phyloP scores from a whole-genome alignment of 202 grass and related monocot species.

The Setaria viridis region DNA sequence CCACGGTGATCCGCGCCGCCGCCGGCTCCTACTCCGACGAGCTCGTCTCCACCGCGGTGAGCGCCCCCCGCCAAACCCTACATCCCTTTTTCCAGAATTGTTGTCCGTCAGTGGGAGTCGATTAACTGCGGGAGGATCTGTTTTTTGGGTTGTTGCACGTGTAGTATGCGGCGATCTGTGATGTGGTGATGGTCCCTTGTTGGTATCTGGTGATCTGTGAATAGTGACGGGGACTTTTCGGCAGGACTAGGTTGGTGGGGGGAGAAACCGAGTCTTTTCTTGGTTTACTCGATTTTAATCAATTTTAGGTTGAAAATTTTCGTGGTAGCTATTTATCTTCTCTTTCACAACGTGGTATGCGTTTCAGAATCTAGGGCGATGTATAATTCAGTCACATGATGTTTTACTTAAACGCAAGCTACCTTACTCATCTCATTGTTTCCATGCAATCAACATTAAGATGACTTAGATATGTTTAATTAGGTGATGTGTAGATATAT shows the following conservation, averaged over 20 bases:
- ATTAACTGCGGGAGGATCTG: slow-evolving; percentile 17
- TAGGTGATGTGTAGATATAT: neutral
- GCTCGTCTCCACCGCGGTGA: slow-evolving; percentile 92
- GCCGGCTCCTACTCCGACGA: slow-evolving; percentile 83
- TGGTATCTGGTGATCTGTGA: slow-evolving; percentile 46
- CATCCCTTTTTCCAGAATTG: neutral
- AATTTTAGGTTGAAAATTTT: neutral
- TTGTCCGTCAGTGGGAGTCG: neutral
- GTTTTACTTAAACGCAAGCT: neutral
- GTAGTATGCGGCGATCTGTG: slow-evolving; percentile 40
- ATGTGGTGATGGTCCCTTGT: neutral
- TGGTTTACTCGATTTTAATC: neutral
- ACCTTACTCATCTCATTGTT: neutral
- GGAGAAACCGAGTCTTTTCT: neutral
- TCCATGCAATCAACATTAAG: neutral
- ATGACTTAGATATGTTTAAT: neutral
- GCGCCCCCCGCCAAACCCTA: slow-evolving; percentile 35
- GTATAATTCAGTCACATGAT: neutral
- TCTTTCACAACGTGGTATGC: neutral
- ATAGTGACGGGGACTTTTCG: slow-evolving; percentile 10
- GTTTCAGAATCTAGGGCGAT: neutral
- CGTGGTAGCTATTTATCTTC: neutral
- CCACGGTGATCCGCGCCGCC: slow-evolving; percentile 64
- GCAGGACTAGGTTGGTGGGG: neutral
- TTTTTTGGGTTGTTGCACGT: neutral